Base-by-base conservation (phyloP, 768 basidiomycete species). In the Leccinum pellstonianum region DNA sequence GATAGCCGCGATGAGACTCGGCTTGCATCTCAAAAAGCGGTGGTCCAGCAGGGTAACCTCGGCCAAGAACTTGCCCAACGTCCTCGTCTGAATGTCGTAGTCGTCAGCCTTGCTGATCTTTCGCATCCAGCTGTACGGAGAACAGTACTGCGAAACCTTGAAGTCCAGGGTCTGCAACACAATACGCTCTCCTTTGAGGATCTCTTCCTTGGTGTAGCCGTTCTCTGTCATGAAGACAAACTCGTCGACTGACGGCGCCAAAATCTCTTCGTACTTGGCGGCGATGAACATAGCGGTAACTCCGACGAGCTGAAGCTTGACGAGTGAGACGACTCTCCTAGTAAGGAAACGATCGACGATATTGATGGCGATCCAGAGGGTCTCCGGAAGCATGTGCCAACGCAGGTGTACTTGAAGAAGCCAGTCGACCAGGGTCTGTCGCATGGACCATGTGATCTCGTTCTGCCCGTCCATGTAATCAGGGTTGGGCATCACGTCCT, bases 251-350 rank as follows among this genome's bases (percentile, higher is more conserved):
- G 88, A 90, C 0, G 97, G 97, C 0, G 97, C 96, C 58, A 99
- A 83, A 69, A 99, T 98, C 76, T 99, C 97, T 76, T 99, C 97
- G 78, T 98, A 99, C 76, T 99, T 99, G 59, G 94, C 90, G 0
- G 97, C 97, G 66, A 99, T 89, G 80, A 98, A 98, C 91, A 99
- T 95, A 52, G 97, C 96, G 0, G 95, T 97, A 62, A 99, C 91
- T 27, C 97, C 97, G 57, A 99, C 97, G 27, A 99, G 88, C 77
- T 96, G 93, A 52, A 96, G 86, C 77, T 95, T 96, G 68, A 91
- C 84, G 43, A 95, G 78, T 4, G 90, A 92, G 17, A 96, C 93
- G 57, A 92, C 86, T 33, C 93, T 87, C 69, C 88, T 87, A 54
- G 90, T 91, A 52, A 96, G 81, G 81, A 96, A 95, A 62, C 93